These are phyloP conservation scores for Postia placenta DNA, from an alignment of 768 basidiomycete species.

Conservation along the genomic window DNA sequence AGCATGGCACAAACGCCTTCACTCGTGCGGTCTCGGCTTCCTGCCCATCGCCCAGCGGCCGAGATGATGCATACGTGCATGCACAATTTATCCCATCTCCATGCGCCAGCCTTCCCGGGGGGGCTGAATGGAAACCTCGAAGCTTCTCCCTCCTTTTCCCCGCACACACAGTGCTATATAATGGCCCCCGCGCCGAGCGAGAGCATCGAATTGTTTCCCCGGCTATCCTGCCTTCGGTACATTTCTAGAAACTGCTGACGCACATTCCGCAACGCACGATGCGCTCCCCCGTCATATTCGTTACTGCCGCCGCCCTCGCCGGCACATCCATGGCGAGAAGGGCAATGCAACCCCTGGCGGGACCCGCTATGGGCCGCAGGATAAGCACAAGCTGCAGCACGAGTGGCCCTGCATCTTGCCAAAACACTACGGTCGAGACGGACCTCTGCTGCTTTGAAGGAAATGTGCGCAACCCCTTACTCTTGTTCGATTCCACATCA, in stretches of 20 bases:
- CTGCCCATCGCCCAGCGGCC: not conserved
- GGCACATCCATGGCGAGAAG: slow-evolving; percentile 7
- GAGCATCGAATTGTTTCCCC: not conserved
- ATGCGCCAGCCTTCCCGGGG: too few relatives aligned
- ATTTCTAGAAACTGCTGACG: not conserved
- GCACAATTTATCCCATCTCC: too few relatives aligned
- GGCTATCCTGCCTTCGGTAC: not conserved
- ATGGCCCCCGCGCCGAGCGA: not conserved
- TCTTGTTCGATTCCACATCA: not conserved
- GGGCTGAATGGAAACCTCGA: not conserved
- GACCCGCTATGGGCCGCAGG: not conserved
- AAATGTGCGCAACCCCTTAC: not conserved
- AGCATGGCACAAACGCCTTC: too few relatives aligned
- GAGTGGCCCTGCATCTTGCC: slow-evolving; percentile 46
- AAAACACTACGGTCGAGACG: slow-evolving; percentile 38
- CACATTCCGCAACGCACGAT: slow-evolving; percentile 3
- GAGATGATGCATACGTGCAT: too few relatives aligned
- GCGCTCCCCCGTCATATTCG: slow-evolving; percentile 18
- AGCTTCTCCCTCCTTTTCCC: not conserved
- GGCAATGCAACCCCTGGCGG: not conserved
- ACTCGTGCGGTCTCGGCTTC: not conserved
- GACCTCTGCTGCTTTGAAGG: slow-evolving; percentile 51
- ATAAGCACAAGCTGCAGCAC: slow-evolving; percentile 40
- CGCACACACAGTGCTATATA: not conserved
- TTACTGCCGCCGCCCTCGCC: slow-evolving; percentile 17